phyloP scores from a whole-genome alignment of 768 basidiomycete species.

The Serendipita sp. region DNA sequence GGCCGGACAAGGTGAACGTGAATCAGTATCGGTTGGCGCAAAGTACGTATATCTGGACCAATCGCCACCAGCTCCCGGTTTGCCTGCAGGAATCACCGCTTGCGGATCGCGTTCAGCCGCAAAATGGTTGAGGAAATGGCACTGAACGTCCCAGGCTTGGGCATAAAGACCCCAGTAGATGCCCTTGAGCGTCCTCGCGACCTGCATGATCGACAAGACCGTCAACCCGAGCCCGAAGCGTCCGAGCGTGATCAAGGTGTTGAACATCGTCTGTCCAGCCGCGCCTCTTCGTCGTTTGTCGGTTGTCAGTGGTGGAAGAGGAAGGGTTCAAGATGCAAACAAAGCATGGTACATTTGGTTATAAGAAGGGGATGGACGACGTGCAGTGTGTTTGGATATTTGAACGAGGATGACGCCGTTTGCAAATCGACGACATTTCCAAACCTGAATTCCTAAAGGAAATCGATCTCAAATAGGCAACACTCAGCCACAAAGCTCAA shows the following conservation, averaged over 20 bases:
- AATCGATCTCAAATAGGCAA: no score
- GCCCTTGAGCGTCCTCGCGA: neutral
- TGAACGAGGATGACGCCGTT: no score
- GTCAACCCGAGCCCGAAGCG: neutral
- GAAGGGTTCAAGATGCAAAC: neutral
- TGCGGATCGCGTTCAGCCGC: neutral
- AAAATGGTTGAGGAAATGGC: neutral
- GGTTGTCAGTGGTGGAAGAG: neutral
- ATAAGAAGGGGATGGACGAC: neutral
- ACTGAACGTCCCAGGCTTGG: neutral
- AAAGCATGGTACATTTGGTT: neutral
- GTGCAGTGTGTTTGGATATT: neutral
- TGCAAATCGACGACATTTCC: no score
- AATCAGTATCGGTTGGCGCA: neutral
- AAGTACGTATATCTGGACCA: neutral
- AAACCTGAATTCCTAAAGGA: no score
- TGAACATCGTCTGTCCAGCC: neutral
- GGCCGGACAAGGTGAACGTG: neutral
- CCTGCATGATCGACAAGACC: neutral
- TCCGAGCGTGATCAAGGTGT: neutral
- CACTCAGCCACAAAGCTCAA: no score
- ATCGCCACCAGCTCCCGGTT: neutral
- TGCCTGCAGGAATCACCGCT: neutral
- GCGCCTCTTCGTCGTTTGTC: neutral
- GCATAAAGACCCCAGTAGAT: neutral